phyloP scores from a whole-genome alignment of 345 rosid species.

The Eucalyptus virginea region DNA sequence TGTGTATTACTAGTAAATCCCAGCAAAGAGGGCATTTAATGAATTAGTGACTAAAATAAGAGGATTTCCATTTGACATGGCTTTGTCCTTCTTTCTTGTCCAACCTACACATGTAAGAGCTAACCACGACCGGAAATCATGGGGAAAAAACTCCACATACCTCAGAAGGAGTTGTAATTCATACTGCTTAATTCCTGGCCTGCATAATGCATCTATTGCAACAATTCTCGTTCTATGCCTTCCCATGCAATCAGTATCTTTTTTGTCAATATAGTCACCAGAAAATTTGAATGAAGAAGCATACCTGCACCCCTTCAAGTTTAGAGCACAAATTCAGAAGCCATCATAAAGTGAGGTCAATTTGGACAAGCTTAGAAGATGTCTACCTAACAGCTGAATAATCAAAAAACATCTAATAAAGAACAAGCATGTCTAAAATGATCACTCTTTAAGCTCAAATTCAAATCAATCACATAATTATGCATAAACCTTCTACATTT shows the following conservation, averaged over 20 bases:
- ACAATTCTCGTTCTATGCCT: slow-evolving; percentile 59
- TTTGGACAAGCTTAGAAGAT: not conserved
- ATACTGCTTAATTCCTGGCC: slow-evolving; percentile 55
- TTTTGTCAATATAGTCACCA: slow-evolving; percentile 66
- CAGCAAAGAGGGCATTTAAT: not conserved
- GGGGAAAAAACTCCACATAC: slow-evolving; percentile 20
- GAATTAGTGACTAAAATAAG: not conserved
- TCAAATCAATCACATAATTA: not conserved
- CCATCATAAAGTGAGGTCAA: not conserved
- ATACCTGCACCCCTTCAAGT: slow-evolving; percentile 42
- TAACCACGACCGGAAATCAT: not conserved
- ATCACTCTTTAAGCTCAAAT: not conserved
- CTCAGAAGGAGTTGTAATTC: slow-evolving; percentile 36
- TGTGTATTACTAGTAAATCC: not conserved
- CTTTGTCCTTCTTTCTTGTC: not conserved
- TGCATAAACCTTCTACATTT: not conserved
- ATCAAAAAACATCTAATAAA: not conserved
- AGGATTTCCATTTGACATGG: not conserved
- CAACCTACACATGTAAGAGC: not conserved
- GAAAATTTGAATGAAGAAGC: slow-evolving; percentile 86
- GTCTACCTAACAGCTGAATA: not conserved
- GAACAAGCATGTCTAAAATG: not conserved
- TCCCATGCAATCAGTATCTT: slow-evolving; percentile 34
- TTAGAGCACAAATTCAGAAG: not conserved
- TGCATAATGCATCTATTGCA: slow-evolving; percentile 79